Evolutionary conservation across 2,329 filamentous ascomycete species (phyloP).

Genomic region (Phyllosticta citrichinensis): DNA sequence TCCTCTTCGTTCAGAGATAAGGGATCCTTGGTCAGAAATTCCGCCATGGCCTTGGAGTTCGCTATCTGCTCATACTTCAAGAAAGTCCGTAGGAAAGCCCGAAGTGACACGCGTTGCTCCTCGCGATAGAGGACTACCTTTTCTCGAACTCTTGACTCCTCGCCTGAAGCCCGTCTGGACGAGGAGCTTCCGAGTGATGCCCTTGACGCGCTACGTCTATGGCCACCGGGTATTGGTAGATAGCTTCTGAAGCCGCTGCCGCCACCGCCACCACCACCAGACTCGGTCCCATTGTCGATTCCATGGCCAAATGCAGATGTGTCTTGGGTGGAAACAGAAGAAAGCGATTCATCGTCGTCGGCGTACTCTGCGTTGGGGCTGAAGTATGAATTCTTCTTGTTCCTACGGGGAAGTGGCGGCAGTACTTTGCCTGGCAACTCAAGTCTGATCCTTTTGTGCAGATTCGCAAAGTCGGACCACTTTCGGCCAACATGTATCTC

Average conservation of each 20-base stretch:
- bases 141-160: slow-evolving; percentile 17
- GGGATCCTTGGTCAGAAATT: slow-evolving; percentile 69
- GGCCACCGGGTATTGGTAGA: slow-evolving; percentile 23
- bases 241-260: slow-evolving; percentile 32
- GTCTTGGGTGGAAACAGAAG: slow-evolving; percentile 63
- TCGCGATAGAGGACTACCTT: slow-evolving; percentile 67
- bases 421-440: slow-evolving; percentile 88
- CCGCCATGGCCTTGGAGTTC: slow-evolving; percentile 68
- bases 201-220: slow-evolving; percentile 33
- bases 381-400: slow-evolving; percentile 64
- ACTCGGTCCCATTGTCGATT: slow-evolving; percentile 18
- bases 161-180: slow-evolving; percentile 14
- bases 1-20: slow-evolving; percentile 74
- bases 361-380: slow-evolving; percentile 49
- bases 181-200: slow-evolving; percentile 20
- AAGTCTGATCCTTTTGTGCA: slow-evolving; percentile 68
- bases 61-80: slow-evolving; percentile 78
- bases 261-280: slow-evolving; percentile 23
- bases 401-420: slow-evolving; percentile 80
- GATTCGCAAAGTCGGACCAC: slow-evolving; percentile 75
- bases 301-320: slow-evolving; percentile 27
- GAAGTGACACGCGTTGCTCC: slow-evolving; percentile 79
- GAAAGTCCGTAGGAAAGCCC: slow-evolving; percentile 80
- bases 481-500: slow-evolving; percentile 74
- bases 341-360: slow-evolving; percentile 70